Evolutionary conservation across 75 land plant genomes (phyloP).

Genomic region (Ceratopteris richardii): DNA sequence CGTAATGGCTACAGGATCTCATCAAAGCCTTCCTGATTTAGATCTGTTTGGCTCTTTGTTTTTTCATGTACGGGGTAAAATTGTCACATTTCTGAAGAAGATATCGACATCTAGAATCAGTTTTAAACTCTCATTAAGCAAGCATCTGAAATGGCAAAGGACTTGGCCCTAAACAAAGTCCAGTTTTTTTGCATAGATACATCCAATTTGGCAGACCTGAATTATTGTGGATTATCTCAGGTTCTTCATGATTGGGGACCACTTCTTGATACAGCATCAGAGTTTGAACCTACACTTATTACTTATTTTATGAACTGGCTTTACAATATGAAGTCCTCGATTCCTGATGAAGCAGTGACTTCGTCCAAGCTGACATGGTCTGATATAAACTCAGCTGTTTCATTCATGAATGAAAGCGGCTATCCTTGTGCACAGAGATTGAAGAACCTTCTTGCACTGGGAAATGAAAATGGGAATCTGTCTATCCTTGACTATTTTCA

Average conservation of each 20-base stretch:
- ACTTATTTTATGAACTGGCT: constrained; percentile 7
- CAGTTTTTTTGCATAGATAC: not conserved
- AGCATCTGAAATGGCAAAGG: not conserved
- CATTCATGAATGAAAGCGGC: too few relatives aligned
- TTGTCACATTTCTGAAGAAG: not conserved
- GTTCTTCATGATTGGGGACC: constrained; percentile 7
- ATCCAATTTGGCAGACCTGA: constrained; percentile 6
- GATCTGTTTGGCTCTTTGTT: constrained; percentile 3
- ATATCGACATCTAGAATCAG: not conserved
- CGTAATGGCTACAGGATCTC: not conserved
- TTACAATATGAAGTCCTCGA: not conserved
- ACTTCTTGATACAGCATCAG: not conserved
- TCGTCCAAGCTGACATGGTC: too few relatives aligned
- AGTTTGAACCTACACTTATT: not conserved
- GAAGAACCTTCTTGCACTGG: too few relatives aligned
- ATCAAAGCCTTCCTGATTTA: not conserved
- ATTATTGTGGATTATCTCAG: not conserved
- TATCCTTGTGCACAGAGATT: too few relatives aligned
- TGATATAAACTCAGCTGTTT: too few relatives aligned
- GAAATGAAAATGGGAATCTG: too few relatives aligned
- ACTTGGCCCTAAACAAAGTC: not conserved
- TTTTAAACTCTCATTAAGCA: constrained; percentile 1
- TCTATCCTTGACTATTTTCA: too few relatives aligned
- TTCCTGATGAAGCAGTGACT: too few relatives aligned
- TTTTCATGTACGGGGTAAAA: not conserved